These are phyloP conservation scores for Inga laurina DNA, from an alignment of 306 rosid genomes.

Conservation along the genomic window DNA sequence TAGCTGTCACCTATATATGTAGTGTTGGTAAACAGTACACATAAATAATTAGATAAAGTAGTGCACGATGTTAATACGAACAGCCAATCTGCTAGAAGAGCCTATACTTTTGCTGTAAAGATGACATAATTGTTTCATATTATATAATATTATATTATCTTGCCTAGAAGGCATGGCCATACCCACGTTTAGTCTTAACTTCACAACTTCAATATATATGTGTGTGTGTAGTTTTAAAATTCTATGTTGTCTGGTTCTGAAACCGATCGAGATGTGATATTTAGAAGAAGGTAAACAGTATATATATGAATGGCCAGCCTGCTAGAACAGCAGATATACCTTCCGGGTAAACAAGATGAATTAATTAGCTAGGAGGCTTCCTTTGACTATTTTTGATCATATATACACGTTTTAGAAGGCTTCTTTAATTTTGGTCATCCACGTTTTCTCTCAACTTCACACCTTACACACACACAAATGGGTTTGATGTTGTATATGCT, in stretches of 20 bases:
- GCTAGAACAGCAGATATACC: background rate
- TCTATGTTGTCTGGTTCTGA: background rate
- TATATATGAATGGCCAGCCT: background rate
- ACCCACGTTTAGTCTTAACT: conserved; percentile 37
- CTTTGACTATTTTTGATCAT: no score
- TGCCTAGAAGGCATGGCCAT: conserved; percentile 30
- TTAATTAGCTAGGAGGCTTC: background rate
- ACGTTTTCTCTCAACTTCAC: background rate
- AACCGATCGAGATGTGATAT: background rate
- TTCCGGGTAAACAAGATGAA: background rate
- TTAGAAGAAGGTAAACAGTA: background rate
- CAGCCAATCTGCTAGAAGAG: conserved; percentile 29
- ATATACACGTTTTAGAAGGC: background rate
- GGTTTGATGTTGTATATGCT: background rate
- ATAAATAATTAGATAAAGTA: background rate
- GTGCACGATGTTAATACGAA: background rate
- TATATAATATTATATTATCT: conserved; percentile 8
- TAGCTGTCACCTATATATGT: background rate
- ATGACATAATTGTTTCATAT: conserved; percentile 7
- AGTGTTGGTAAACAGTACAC: background rate
- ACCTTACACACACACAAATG: background rate
- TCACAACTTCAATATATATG: background rate
- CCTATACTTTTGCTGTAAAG: conserved; percentile 21
- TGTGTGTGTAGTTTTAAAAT: background rate
- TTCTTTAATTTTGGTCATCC: background rate